Evolutionary conservation across 805 yeast species (phyloP).

Genomic region (Hanseniaspora meyeri): DNA sequence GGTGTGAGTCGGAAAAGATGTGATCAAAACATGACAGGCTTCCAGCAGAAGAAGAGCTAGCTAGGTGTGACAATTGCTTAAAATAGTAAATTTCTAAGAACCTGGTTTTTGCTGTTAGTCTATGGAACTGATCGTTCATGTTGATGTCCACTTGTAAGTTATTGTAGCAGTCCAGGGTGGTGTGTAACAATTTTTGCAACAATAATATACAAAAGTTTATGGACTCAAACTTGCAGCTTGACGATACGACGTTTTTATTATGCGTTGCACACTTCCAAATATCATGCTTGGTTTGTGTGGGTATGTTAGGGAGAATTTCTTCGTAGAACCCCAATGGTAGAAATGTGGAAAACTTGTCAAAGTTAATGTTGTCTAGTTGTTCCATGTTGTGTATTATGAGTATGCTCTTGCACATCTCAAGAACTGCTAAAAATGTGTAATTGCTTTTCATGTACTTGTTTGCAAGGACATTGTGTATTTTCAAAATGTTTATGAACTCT

Average conservation of each 20-base stretch:
- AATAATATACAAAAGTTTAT: constrained; percentile 1
- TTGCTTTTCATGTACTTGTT: constrained; percentile 8
- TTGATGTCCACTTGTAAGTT: not conserved
- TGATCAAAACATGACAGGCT: not conserved
- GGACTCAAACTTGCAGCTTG: not conserved
- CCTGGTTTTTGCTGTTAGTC: not conserved
- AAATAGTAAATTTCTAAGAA: constrained; percentile 4
- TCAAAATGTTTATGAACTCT: constrained; percentile 2
- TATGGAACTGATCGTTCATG: not conserved
- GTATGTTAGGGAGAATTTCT: constrained; percentile 5
- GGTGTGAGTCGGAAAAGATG: not conserved
- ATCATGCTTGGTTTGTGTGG: constrained; percentile 7
- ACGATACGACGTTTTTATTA: not conserved
- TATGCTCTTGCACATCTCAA: constrained; percentile 4
- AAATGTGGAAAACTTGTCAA: constrained; percentile 7
- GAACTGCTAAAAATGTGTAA: not conserved
- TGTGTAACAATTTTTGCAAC: not conserved
- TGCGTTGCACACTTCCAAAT: not conserved
- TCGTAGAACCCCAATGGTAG: constrained; percentile 7
- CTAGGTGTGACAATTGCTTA: constrained; percentile 1
- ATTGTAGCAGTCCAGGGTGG: constrained; percentile 5
- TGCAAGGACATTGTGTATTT: constrained; percentile 4
- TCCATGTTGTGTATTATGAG: constrained; percentile 4
- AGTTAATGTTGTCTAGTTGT: not conserved
- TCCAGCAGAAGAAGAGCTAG: not conserved